Conservation (phyloP, 2,329 filamentous ascomycete species). For the Apiospora koreana region DNA sequence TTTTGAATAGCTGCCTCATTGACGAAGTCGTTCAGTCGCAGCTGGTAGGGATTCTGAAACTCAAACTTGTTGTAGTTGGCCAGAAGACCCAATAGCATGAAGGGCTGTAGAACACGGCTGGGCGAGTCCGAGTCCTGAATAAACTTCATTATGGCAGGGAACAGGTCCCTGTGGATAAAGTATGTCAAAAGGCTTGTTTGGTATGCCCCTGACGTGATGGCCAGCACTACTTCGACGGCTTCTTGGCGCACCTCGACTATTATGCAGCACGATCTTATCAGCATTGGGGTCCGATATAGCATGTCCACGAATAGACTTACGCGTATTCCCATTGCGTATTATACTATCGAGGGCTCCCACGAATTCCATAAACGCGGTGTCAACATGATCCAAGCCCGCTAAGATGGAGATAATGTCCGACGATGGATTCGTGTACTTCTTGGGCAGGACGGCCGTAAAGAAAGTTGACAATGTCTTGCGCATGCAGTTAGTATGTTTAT, state of each 20-base stretch:
- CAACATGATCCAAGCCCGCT: slow-evolving; percentile 85
- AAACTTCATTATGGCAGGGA: slow-evolving; percentile 93
- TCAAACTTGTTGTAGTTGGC: slow-evolving; percentile 99
- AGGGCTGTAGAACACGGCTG: slow-evolving; percentile 68
- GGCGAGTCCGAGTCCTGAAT: slow-evolving; percentile 75
- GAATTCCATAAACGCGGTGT: slow-evolving; percentile 85
- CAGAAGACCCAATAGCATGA: slow-evolving; percentile 81
- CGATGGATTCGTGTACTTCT: slow-evolving; percentile 92
- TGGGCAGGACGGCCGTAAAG: slow-evolving; percentile 77
- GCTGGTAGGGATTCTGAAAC: slow-evolving; percentile 92
- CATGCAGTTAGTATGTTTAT: slow-evolving; percentile 14
- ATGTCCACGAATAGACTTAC: slow-evolving; percentile 48
- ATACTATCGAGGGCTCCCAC: slow-evolving; percentile 79
- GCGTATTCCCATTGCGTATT: slow-evolving; percentile 72
- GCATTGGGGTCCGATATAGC: neutral
- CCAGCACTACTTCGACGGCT: slow-evolving; percentile 78
- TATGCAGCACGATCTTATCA: slow-evolving; percentile 18
- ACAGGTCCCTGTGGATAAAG: slow-evolving; percentile 91
- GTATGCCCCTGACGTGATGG: slow-evolving; percentile 90
- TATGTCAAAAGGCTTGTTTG: slow-evolving; percentile 93
- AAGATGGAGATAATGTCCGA: slow-evolving; percentile 91
- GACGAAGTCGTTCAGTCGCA: slow-evolving; percentile 91
- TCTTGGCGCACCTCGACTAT: slow-evolving; percentile 74
- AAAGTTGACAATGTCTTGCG: slow-evolving; percentile 85
- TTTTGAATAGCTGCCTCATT: slow-evolving; percentile 86